phyloP scores from a whole-genome alignment of 2,329 filamentous ascomycete species.

The Aspergillus sp. region DNA sequence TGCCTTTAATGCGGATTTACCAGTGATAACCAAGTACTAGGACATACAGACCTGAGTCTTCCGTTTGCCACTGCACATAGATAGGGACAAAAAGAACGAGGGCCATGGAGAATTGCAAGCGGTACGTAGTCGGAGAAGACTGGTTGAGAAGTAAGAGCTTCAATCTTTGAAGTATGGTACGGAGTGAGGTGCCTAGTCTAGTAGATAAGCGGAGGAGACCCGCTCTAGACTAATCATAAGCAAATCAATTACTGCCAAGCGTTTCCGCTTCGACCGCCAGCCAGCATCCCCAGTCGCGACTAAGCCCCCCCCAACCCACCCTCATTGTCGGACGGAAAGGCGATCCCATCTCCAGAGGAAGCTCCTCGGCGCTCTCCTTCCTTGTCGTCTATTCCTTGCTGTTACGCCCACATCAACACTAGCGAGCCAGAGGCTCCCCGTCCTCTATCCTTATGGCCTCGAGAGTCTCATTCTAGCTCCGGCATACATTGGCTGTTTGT shows the following conservation, averaged over 20 bases:
- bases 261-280: constrained; percentile 17
- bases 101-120: too few species aligned
- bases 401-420: background rate
- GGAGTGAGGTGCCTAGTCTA: background rate
- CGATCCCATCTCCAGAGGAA: constrained; percentile 11
- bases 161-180: too few species aligned
- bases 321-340: constrained; percentile 4
- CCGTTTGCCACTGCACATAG: too few species aligned
- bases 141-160: too few species aligned
- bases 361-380: constrained; percentile 1
- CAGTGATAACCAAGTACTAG: too few species aligned
- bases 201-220: background rate
- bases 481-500: constrained; percentile 12
- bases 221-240: background rate
- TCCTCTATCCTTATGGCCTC: constrained; percentile 13
- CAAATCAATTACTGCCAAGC: constrained; percentile 17
- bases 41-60: too few species aligned
- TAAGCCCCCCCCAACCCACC: constrained; percentile 5
- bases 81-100: too few species aligned
- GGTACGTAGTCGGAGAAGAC: too few species aligned
- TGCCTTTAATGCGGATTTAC: background rate
- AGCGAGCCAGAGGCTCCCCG: constrained; percentile 10
- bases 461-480: constrained; percentile 11
- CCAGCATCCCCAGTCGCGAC: constrained; percentile 18
- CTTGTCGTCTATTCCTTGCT: background rate